Evolutionary conservation across 495 filamentous ascomycete genomes (phyloP), one percentile per base, ranked within the genome.

Genomic region (Penicillium desertorum): DNA sequence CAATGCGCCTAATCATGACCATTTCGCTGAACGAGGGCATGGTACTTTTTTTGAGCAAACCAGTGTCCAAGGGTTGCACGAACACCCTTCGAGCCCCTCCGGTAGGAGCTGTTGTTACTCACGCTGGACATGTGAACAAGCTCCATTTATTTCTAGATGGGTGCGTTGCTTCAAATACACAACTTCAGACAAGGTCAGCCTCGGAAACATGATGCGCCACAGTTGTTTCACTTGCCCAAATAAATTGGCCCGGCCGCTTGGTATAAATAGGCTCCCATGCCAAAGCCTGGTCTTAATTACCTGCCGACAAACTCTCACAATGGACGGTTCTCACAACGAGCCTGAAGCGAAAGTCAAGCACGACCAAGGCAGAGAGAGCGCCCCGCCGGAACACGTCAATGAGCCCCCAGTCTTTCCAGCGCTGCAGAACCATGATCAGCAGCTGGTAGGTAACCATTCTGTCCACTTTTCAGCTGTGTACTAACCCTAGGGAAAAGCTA

Each of bases 301-400:
- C 11, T 2, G 27, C 5, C 20, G 11, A 16, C 43, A 5, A 12
- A 45, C 43, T 45, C 43, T 45, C 43, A 45, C 3, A 23, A 45
- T 45, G 43, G 43, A 45, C 11, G 22, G 43, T 45, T 22, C 16
- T 45, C 43, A 45, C 8, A 45, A 45, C 16, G 43, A 45, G 43
- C 43, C 27, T 45, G 43, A 45, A 45, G 4, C 43, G 22, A 45
- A 45, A 45, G 43, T 45, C 27, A 22, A 45, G 43, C 43, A 45
- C 2, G 43, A 45, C 22, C 3, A 45, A 45, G 43, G 43, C 9
- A 45, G 20, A 45, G 43, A 22, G 16, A 27, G 43, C 43, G 19
- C 23, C 22, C 8, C 22, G 25, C 45, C 45, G 4, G 5, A 25
- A 29, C n/a, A 17, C 27, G 16, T 47, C 1, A 47, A 47, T 47